phyloP scores from a whole-genome alignment of 257 asterid genomes.

The Ilex asprella region DNA sequence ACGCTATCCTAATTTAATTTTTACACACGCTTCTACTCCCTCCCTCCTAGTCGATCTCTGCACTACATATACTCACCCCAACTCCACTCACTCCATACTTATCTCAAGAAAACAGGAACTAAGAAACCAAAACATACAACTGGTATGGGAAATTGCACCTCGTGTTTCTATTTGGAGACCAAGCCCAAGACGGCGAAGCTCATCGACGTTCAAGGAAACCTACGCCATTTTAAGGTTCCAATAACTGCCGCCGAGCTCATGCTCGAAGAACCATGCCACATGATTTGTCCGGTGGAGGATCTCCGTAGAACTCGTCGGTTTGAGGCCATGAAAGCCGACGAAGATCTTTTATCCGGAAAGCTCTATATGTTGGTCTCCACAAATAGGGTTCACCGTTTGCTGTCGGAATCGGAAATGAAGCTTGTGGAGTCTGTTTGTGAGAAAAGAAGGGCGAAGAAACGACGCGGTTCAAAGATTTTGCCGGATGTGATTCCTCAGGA shows the following conservation, averaged over 20 bases:
- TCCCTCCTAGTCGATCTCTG: no score
- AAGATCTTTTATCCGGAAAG: background rate
- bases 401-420: background rate
- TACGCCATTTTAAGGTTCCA: background rate
- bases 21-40: no score
- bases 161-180: background rate
- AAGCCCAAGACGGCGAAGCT: background rate
- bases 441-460: background rate
- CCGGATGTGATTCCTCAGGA: constrained; percentile 16
- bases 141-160: background rate
- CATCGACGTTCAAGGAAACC: background rate
- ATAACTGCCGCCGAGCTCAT: constrained; percentile 1
- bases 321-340: background rate
- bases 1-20: no score
- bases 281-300: background rate
- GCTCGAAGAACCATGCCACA: background rate
- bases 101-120: no score
- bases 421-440: background rate
- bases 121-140: no score
- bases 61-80: no score
- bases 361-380: background rate
- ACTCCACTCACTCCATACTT: no score
- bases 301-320: background rate
- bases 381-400: background rate
- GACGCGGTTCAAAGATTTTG: constrained; percentile 16